Conservation (phyloP, 2,329 filamentous ascomycete species). For the Clarireedia paspali region DNA sequence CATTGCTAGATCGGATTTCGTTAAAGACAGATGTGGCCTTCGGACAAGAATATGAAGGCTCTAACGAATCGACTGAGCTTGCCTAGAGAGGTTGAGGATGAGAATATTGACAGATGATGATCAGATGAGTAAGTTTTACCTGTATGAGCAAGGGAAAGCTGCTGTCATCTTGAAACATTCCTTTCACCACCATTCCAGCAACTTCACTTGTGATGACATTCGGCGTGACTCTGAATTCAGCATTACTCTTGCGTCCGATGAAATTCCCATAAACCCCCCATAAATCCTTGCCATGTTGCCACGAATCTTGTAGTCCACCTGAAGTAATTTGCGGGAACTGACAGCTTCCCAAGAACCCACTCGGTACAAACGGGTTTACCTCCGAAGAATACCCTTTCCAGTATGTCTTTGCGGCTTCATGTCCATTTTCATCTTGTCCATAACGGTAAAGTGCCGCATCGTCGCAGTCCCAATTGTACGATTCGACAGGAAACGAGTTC, state of each 20-base stretch:
- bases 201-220: conserved; percentile 80
- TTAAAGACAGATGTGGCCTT: conserved; percentile 38
- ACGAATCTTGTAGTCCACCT: conserved; percentile 64
- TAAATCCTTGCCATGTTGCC: conserved; percentile 68
- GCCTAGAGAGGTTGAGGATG: conserved; percentile 26
- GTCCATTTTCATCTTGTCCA: conserved; percentile 47
- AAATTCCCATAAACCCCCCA: conserved; percentile 68
- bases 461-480: conserved; percentile 65
- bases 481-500: conserved; percentile 69
- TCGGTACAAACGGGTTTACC: conserved; percentile 57
- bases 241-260: conserved; percentile 40
- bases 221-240: conserved; percentile 67
- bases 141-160: conserved; percentile 42
- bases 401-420: conserved; percentile 48
- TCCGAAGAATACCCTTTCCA: conserved; percentile 56
- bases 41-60: conserved; percentile 63
- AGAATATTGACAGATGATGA: not conserved
- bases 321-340: conserved; percentile 76
- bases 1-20: conserved; percentile 38
- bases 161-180: conserved; percentile 50
- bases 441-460: conserved; percentile 65
- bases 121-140: conserved; percentile 20
- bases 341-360: conserved; percentile 66
- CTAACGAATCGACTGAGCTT: conserved; percentile 59
- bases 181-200: conserved; percentile 63